Evolutionary conservation across 345 rosid species (phyloP), one percentile per base, ranked within the genome.

Genomic region (Luvunga scandens): DNA sequence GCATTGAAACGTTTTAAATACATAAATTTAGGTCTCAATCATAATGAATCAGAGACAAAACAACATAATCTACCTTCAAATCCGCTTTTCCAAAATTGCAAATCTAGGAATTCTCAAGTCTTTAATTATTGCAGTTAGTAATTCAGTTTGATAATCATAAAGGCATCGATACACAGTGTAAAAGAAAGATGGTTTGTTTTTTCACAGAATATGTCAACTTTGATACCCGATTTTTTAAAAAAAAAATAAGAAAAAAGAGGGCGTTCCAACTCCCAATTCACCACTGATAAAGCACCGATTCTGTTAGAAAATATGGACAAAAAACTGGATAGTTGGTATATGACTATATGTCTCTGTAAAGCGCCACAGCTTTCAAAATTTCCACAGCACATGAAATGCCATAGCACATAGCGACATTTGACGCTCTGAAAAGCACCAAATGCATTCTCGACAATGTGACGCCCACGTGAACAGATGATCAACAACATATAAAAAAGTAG

Each of bases 401-500:
- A 28, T 30, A 18, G 4, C 21, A 63, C 22, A 30, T 5, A 28
- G 33, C 31, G 36, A 30, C 38, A 30, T 10, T 30, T 30, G 50
- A 42, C 18, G 50, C 50, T 45, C 50, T 3, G 38, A 28, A 28
- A 19, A 16, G 6, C 42, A 21, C 48, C 4, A 34, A 66, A 21
- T 66, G 27, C 70, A 66, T 4, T 48, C 8, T 30, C 13, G 14
- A 31, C n/a, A 18, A 27, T 6, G 69, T 64, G 71, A 63, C 62
- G 50, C 71, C 78, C 78, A 75, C 78, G 78, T 65, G 78, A 64
- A 75, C 0, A 30, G 14, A 14, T 50, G 62, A 45, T 31, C 50
- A 30, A 12, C 61, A 10, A 62, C 59, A 19, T 39, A 6, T 9
- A 9, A 39, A 75, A 45, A 64, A 75, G 78, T 13, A 6, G 78